Conservation (phyloP, 768 basidiomycete genomes). For the Guyanaporus albipodus region DNA sequence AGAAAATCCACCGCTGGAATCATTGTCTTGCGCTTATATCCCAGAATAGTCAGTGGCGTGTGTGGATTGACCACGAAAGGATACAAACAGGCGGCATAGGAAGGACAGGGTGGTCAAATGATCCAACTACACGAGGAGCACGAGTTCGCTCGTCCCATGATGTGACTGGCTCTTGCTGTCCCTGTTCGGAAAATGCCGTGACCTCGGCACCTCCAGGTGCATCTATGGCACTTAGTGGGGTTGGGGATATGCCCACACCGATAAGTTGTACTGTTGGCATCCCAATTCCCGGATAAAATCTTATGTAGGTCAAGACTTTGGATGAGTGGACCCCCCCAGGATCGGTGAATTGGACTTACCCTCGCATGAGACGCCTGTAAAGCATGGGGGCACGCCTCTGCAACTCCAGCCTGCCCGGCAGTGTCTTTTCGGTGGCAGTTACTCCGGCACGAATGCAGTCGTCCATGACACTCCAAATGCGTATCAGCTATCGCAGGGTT, state of each 20-base stretch:
- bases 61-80: not conserved
- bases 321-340: not conserved
- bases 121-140: constrained; percentile 57
- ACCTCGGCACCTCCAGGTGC: constrained; percentile 15
- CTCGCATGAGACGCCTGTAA: constrained; percentile 87
- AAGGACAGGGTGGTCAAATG: constrained; percentile 72
- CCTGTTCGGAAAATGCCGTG: not conserved
- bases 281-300: constrained; percentile 51
- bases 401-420: constrained; percentile 82
- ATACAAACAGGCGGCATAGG: constrained; percentile 76
- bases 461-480: constrained; percentile 92
- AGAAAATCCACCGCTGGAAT: constrained; percentile 94
- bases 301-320: constrained; percentile 28
- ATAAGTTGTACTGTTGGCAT: constrained; percentile 36
- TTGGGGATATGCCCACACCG: constrained; percentile 22
- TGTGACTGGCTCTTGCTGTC: constrained; percentile 2
- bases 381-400: constrained; percentile 83
- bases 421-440: constrained; percentile 66
- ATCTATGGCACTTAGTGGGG: constrained; percentile 20
- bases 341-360: constrained; percentile 40
- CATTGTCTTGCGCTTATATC: constrained; percentile 65
- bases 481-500: constrained; percentile 45
- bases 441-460: constrained; percentile 86
- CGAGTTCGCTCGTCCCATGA: constrained; percentile 14
- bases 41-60: not conserved